Evolutionary conservation across 2,329 filamentous ascomycete genomes (phyloP), one percentile per base, ranked within the genome.

Genomic region (Daldinia eschscholtzii): DNA sequence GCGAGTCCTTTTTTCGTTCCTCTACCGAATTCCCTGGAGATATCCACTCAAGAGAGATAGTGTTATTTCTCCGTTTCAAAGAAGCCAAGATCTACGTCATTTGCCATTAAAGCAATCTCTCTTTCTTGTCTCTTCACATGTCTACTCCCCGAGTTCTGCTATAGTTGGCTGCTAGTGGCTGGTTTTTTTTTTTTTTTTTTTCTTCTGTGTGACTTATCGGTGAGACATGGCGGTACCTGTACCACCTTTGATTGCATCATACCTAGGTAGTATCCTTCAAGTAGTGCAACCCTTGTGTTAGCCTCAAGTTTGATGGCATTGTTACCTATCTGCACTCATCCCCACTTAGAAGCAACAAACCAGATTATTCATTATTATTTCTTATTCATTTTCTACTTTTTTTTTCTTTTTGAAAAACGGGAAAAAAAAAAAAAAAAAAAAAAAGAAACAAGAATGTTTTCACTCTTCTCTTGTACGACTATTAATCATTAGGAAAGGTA

Each of bases 21-120:
- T 61, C 15, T 37, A 28, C 26, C 23, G 15, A 48, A 46, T 46
- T 46, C 28, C 57, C 10, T 35, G 13, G 33, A 69, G 56, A 60
- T 13, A 56, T 53, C 55, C 37, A 33, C 15, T 18, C 56, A 15
- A 35, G 23, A 57, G 18, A 35, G 35, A 23, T 59, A 37, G 39
- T 37, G 46, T 44, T 35, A 53, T 23, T 57, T 41, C 23, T 57
- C 59, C 52, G 59, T 68, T 65, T 70, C 68, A 57, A 62, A 61
- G 42, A 50, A 65, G 61, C 57, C 30, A 46, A 53, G 48, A 28
- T 33, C 65, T 63, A 71, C 68, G 68, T 71, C 68, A 71, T 71
- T 71, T 59, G n/a, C 57, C 46, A 52, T 59, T 55, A 65, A 48
- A 68, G 68, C 56, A 60, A 63, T 57, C 53, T 33, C 44, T 53